A percentile compares a stretch with the other conserved stretches of the same genome.
phyloP scores from a whole-genome alignment of 257 asterid species.

The Solanum virginianum region DNA sequence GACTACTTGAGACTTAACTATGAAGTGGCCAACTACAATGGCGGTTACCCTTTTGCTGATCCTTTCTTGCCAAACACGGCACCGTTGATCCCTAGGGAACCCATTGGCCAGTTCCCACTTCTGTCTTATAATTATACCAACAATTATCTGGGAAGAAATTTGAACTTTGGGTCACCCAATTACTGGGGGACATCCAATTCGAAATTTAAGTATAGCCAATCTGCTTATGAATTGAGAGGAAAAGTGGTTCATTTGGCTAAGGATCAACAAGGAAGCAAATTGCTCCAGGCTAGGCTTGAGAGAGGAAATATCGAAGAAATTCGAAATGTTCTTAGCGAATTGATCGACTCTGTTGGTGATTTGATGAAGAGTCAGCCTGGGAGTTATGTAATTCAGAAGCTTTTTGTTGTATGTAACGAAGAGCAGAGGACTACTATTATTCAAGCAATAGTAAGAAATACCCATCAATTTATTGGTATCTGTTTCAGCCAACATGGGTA shows the following conservation, averaged over 20 bases:
- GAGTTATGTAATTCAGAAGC: conserved; percentile 36
- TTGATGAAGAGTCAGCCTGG: conserved; percentile 53
- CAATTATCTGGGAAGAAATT: background rate
- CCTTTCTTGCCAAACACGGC: conserved; percentile 53
- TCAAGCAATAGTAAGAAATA: conserved; percentile 18
- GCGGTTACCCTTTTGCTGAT: background rate
- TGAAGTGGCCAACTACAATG: background rate
- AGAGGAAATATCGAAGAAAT: conserved; percentile 18
- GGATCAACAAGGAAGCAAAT: conserved; percentile 26
- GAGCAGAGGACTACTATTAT: conserved; percentile 56
- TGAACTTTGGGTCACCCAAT: background rate
- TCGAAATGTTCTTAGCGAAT: conserved; percentile 29
- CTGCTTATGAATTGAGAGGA: conserved; percentile 28
- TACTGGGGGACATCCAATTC: background rate
- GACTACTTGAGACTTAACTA: background rate
- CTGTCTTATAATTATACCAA: background rate
- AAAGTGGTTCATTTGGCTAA: conserved; percentile 20
- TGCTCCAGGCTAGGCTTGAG: conserved; percentile 32
- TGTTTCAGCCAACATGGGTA: conserved; percentile 57
- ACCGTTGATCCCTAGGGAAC: background rate
- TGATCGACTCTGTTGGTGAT: conserved; percentile 15
- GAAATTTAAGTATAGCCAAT: background rate
- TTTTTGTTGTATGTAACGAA: conserved; percentile 40
- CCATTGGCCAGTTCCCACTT: conserved; percentile 2
- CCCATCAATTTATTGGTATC: conserved; percentile 20